These are phyloP conservation scores for Penicillium lividum DNA, from an alignment of 495 filamentous ascomycete genomes.

Conservation along the genomic window DNA sequence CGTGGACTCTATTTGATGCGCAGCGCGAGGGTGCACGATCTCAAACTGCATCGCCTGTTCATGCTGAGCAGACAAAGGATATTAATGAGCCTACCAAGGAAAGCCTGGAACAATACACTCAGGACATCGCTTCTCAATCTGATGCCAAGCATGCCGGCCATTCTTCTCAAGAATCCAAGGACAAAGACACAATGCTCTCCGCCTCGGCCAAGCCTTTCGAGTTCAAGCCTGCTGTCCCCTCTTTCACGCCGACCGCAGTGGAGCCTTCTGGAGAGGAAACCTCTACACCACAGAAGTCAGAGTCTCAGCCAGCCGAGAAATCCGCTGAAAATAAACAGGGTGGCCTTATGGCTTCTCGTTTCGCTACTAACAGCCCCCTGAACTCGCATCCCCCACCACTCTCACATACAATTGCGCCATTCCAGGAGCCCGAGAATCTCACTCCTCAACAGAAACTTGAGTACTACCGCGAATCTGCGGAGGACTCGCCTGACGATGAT, in stretches of 20 bases:
- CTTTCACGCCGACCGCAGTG: constrained; percentile 46
- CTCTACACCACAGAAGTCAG: constrained; percentile 9
- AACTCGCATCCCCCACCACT: constrained; percentile 18
- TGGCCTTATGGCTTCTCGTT: constrained; percentile 44
- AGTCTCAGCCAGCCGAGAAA: constrained; percentile 8
- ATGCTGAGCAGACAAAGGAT: constrained; percentile 24
- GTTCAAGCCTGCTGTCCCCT: constrained; percentile 53
- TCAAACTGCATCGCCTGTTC: constrained; percentile 33
- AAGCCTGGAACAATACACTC: constrained; percentile 11
- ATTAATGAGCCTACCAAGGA: constrained; percentile 14
- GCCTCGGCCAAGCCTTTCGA: constrained; percentile 68
- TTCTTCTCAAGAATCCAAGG: constrained; percentile 27
- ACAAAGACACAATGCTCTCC: constrained; percentile 51
- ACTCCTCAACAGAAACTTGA: constrained; percentile 18
- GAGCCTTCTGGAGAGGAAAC: constrained; percentile 37
- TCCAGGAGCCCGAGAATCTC: constrained; percentile 8
- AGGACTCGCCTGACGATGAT: constrained; percentile 61
- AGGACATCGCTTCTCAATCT: constrained; percentile 8
- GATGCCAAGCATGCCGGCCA: constrained; percentile 15
- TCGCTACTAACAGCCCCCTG: constrained; percentile 34
- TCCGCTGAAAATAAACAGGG: constrained; percentile 15
- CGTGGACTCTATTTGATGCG: constrained; percentile 46
- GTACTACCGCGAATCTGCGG: constrained; percentile 25
- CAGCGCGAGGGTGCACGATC: constrained; percentile 42
- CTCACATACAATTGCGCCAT: constrained; percentile 7